Conservation (phyloP, 129 eudicot species). For the Flaveria trinervia region DNA sequence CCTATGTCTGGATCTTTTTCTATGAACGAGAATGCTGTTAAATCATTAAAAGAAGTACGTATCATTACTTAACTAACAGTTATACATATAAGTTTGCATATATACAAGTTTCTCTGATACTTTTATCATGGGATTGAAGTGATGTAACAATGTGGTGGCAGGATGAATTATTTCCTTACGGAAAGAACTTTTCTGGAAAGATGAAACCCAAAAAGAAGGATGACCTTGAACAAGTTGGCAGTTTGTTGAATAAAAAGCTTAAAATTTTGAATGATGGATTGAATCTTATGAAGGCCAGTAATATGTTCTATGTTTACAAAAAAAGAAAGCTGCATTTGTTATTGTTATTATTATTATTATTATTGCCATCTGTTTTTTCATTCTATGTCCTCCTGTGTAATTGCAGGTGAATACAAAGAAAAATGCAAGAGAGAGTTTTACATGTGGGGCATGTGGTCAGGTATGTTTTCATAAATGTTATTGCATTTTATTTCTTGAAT, state of each 20-base stretch:
- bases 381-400: slow-evolving; percentile 7
- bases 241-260: slow-evolving; percentile 63
- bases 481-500: not conserved
- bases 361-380: not conserved
- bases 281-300: slow-evolving; percentile 40
- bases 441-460: slow-evolving; percentile 99
- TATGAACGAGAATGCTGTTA: slow-evolving; percentile 37
- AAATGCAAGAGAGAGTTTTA: slow-evolving; percentile 86
- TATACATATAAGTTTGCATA: slow-evolving; percentile 12
- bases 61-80: not conserved
- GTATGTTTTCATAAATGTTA: slow-evolving; percentile 41
- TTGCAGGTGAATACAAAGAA: slow-evolving; percentile 81
- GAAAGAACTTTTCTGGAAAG: slow-evolving; percentile 54
- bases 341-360: not conserved
- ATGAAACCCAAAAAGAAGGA: slow-evolving; percentile 64
- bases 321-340: not conserved
- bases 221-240: slow-evolving; percentile 61
- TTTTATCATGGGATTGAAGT: not conserved
- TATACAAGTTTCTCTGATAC: not conserved
- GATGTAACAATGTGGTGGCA: slow-evolving; percentile 41
- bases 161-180: slow-evolving; percentile 62
- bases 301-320: not conserved
- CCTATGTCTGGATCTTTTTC: slow-evolving; percentile 31
- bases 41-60: slow-evolving; percentile 51
- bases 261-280: slow-evolving; percentile 82